Percentiles rank a stretch among this genome's conserved stretches.
Conservation (phyloP, 2,329 filamentous ascomycete genomes). For the Ophiostoma tasmaniense region DNA sequence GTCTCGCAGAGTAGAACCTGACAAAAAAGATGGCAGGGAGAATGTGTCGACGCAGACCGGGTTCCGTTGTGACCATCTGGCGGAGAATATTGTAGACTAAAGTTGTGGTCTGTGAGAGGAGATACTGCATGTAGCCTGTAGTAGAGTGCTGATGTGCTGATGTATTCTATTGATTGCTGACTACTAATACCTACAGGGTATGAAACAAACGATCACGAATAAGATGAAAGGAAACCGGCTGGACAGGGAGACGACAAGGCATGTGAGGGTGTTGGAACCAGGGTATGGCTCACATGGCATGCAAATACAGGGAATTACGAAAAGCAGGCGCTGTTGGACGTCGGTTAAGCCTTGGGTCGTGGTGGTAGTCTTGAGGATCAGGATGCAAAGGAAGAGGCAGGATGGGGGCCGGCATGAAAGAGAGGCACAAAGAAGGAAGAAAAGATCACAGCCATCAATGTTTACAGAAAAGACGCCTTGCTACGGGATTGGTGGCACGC, state of each 20-base stretch:
- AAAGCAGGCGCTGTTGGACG: background rate
- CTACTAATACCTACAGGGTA: background rate
- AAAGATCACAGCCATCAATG: background rate
- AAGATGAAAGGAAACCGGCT: slow-evolving; percentile 2
- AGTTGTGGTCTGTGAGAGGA: background rate
- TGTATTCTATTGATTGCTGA: background rate
- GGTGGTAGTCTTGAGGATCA: background rate
- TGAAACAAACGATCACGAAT: background rate
- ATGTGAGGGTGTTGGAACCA: background rate
- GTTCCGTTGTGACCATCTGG: background rate
- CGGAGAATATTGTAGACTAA: background rate
- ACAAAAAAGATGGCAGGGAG: background rate
- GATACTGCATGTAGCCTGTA: background rate
- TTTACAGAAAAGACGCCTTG: background rate
- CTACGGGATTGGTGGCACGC: background rate
- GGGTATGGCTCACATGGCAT: background rate
- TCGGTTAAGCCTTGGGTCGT: background rate
- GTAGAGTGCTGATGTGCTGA: background rate
- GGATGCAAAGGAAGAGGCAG: background rate
- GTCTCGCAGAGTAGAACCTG: background rate
- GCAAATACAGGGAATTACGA: background rate
- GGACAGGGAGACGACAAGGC: background rate
- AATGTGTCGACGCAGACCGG: background rate
- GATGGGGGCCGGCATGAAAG: background rate
- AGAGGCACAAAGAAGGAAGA: background rate